A percentile compares a stretch with the other conserved stretches of the same genome.
phyloP scores from a whole-genome alignment of 2,329 filamentous ascomycete species.

The Fusarium sp. region DNA sequence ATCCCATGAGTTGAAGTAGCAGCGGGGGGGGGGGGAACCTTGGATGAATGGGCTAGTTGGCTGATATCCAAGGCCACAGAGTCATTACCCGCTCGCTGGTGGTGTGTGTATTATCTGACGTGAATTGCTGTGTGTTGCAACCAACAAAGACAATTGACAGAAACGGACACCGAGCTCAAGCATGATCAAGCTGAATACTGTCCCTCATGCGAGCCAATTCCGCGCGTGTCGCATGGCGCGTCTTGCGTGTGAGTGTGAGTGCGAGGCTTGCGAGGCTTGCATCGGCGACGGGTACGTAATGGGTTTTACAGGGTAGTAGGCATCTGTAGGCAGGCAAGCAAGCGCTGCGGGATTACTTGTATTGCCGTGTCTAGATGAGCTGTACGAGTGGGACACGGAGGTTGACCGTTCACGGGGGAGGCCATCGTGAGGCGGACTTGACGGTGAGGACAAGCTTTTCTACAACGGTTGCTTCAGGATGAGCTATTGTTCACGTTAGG shows the following conservation, averaged over 20 bases:
- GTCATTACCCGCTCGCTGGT: not conserved
- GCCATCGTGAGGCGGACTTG: not conserved
- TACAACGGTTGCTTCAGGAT: not conserved
- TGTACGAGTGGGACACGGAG: not conserved
- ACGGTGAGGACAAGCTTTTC: not conserved
- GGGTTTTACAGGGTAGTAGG: constrained; percentile 2
- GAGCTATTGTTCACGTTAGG: not conserved
- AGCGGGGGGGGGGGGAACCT: not conserved
- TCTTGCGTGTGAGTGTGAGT: not conserved
- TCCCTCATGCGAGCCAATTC: not conserved
- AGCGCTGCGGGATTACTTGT: not conserved
- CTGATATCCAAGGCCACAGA: not conserved
- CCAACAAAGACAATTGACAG: not conserved
- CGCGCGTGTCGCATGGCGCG: not conserved
- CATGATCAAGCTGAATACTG: not conserved
- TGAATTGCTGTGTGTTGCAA: not conserved
- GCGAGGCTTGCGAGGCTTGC: constrained; percentile 15
- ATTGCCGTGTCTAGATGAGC: not conserved
- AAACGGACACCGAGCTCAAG: constrained; percentile 1
- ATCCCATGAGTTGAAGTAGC: constrained; percentile 6
- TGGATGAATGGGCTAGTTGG: not conserved
- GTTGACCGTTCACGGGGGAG: not conserved
- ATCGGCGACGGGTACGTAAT: constrained; percentile 20
- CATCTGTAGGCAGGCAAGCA: not conserved
- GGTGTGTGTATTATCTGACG: not conserved